A percentile compares a stretch with the other conserved stretches of the same genome.
These are phyloP conservation scores for Rhodamnia argentea DNA, from an alignment of 345 rosid genomes.

Conservation along the genomic window DNA sequence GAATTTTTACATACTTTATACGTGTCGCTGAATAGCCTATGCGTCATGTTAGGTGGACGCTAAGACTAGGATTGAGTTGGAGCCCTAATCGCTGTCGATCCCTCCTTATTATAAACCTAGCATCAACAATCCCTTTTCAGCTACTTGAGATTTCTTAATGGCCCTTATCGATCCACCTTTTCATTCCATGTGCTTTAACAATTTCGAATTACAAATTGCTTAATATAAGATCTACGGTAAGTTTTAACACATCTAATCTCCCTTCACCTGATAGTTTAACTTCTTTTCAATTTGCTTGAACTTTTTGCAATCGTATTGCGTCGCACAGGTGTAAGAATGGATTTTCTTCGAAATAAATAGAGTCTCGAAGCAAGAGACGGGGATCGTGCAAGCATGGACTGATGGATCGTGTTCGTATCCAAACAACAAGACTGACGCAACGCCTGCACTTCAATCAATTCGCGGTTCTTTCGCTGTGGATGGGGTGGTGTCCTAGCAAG, in stretches of 20 bases:
- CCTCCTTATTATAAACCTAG: too few relatives aligned
- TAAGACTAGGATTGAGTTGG: not conserved
- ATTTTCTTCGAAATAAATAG: not conserved
- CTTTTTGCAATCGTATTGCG: not conserved
- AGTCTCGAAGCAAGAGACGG: not conserved
- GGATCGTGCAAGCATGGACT: not conserved
- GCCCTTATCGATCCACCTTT: not conserved
- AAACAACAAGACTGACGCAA: not conserved
- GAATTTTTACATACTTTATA: not conserved
- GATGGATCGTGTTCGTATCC: not conserved
- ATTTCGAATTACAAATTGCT: not conserved
- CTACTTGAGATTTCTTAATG: not conserved
- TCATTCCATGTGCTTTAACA: not conserved
- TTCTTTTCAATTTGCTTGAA: not conserved
- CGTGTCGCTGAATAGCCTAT: not conserved
- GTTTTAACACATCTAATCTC: not conserved
- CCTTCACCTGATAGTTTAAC: not conserved
- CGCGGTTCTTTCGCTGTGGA: not conserved
- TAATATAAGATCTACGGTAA: not conserved
- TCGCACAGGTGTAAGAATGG: not conserved
- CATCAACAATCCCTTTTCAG: not conserved
- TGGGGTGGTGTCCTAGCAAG: not conserved
- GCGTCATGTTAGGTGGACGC: too few relatives aligned
- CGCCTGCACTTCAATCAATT: not conserved
- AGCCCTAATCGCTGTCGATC: not conserved